These are phyloP conservation scores for Aurinia saxatilis DNA, from an alignment of 345 rosid genomes.

Conservation along the genomic window DNA sequence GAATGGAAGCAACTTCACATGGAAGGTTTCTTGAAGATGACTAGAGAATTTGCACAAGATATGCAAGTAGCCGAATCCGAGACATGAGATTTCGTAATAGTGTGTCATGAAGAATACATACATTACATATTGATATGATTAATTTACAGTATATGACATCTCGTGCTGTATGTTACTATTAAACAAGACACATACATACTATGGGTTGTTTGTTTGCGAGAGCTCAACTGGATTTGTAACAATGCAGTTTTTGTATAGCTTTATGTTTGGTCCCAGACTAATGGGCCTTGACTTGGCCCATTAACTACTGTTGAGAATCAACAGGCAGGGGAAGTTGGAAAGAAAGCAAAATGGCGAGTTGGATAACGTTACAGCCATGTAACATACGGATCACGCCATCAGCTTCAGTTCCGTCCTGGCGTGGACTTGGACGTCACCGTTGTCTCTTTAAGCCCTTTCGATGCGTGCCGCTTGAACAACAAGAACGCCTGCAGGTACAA, in stretches of 20 bases:
- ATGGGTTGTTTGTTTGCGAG: too few relatives aligned
- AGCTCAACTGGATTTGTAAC: too few relatives aligned
- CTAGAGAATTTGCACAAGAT: conserved; percentile 48
- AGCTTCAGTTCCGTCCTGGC: conserved; percentile 1
- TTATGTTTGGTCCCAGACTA: background rate
- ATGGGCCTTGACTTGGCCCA: background rate
- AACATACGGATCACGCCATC: conserved; percentile 13
- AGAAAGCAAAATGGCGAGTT: conserved; percentile 20
- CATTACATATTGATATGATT: too few relatives aligned
- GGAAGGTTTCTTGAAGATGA: conserved; percentile 68
- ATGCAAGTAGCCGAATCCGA: conserved; percentile 51
- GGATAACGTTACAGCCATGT: conserved; percentile 20
- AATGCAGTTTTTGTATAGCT: background rate
- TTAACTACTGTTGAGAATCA: background rate
- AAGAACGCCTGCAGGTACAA: conserved; percentile 30
- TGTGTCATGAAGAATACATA: too few relatives aligned
- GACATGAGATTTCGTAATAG: too few relatives aligned
- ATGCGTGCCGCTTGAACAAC: conserved; percentile 39
- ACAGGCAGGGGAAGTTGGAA: background rate
- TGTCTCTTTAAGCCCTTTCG: conserved; percentile 29
- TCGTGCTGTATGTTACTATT: too few relatives aligned
- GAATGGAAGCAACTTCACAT: conserved; percentile 60
- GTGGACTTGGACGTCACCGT: too few relatives aligned
- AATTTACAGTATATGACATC: too few relatives aligned
- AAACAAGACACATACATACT: too few relatives aligned